Percentiles rank a stretch among this genome's conserved stretches.
These are phyloP conservation scores for Akanthomyces lecanii DNA, from an alignment of 2,329 filamentous ascomycete genomes.

Conservation along the genomic window DNA sequence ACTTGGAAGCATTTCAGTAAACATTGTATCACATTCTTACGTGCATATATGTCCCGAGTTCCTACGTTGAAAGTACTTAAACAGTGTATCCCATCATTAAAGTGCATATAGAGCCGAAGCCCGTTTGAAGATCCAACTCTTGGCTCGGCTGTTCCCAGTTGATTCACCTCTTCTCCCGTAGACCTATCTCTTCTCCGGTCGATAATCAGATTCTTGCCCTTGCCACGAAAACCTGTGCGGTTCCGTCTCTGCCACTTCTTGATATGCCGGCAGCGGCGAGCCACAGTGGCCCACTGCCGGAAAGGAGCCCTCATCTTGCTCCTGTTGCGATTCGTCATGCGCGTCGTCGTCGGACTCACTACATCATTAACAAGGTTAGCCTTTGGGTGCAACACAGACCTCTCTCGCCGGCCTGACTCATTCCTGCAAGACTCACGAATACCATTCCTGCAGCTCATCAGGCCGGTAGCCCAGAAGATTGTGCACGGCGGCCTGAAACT, in stretches of 20 bases:
- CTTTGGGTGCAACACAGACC: not conserved
- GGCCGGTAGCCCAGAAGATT: conserved; percentile 10
- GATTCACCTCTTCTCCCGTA: no score
- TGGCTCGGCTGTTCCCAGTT: no score
- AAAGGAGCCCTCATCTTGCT: not conserved
- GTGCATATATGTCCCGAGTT: no score
- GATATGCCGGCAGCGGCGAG: conserved; percentile 4
- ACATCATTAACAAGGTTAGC: conserved; percentile 3
- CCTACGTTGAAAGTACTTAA: no score
- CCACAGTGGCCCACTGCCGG: not conserved
- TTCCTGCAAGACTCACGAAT: conserved; percentile 26
- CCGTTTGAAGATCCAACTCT: not conserved
- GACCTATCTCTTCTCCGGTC: conserved; percentile 4
- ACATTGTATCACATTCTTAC: not conserved
- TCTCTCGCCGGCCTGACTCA: not conserved
- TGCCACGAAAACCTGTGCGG: conserved; percentile 13
- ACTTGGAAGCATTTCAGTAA: not conserved
- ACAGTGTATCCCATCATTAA: not conserved
- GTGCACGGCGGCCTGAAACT: conserved; percentile 14
- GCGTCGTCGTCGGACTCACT: not conserved
- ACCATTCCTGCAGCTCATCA: conserved; percentile 18
- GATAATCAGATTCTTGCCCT: conserved; percentile 7
- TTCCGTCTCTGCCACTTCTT: not conserved
- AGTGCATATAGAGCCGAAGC: not conserved
- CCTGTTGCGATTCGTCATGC: not conserved